Evolutionary conservation across 2,329 filamentous ascomycete genomes (phyloP), one percentile per base, ranked within the genome.

Genomic region (Didymella lethalis): DNA sequence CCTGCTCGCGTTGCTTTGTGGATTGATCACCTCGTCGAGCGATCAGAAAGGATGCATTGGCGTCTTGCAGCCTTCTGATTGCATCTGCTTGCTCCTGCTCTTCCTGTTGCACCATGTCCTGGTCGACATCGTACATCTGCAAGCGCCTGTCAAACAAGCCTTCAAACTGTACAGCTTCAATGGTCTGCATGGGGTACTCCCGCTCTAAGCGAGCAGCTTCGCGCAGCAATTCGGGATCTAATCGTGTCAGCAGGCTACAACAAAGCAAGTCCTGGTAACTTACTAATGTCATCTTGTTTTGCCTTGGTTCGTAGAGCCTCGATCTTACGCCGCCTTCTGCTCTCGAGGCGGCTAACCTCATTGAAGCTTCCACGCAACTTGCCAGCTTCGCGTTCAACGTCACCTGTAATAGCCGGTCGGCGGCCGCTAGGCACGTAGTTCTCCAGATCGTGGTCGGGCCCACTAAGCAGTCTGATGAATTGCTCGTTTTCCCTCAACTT

Each of bases 101-200:
- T 70, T 97, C 94, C 51, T 89, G 86, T 2, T 85, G 82, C 0
- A 96, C 81, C 59, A 88, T 85, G 26, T 89, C 87, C 16, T 90
- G 80, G 66, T 98, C 94, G 0, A 85, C 79, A 63, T 96, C 91
- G 75, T 98, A 99, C 46, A 89, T 83, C 45, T 90, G 87, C 2
- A 99, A 84, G 1, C 93, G 87, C 65, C 88, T 85, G 69, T 96
- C 92, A 65, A 98, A 97, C 46, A 98, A 90, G 52, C 88, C 86
- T 70, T 99, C 95, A 71, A 99, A 98, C 69, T 97, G 93, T 2
- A 91, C 90, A 0, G 94, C 89, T 49, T 92, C 90, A 50, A 99
- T 90, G 11, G 88, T 86, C 36, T 93, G 93, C 78, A 91, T 91
- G 0, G 93, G 91, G 63, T 92, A 94, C 58, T 91, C 89, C 45